Base-by-base conservation (phyloP, 2,329 filamentous ascomycete species). In the Claviceps capensis region DNA sequence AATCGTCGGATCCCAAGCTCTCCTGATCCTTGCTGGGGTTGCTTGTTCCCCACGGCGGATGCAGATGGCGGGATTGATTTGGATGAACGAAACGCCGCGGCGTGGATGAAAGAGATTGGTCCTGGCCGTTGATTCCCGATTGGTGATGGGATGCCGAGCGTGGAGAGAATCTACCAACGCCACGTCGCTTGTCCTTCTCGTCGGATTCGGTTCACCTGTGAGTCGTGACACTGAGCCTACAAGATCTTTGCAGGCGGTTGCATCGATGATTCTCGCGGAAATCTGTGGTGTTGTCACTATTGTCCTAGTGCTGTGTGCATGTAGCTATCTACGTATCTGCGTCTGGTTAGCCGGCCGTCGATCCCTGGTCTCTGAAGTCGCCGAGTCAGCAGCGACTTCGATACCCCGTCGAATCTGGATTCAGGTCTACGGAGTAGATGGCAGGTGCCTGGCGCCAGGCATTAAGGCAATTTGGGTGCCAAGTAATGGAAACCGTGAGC, bases 41-140 rank as follows among this genome's bases (percentile, higher is more conserved):
- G 51, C 34, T 50, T 48, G 30, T 34, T 17, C 41, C 48, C 48
- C 30, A 44, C 37, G 36, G 23, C 41, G 14, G 41, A 14, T 48
- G 40, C 36, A 16, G 42, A 47, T 23, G 38, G 16, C 13, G 34
- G 36, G 46, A 34, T 40, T 36, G 34, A 17, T 41, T 13, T 37
- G 41, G 36, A 41, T 49, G 47, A 48, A 26, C 26, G 19, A 41
- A 41, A 40, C 38, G 26, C 22, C 26, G 13, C 41, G 38, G 11
- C 41, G 38, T 50, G 23, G 14, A 19, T 26, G 23, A 11, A 47
- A n/a, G 42, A 47, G 49, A 47, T 52, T 52, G 38, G 17, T 40
- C 23, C 17, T 19, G 37, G 42, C 48, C 47, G 52, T 30, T 47
- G 43, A 36, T 23, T 17, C 48, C 52, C 52, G 44, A 53, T 48